Conservation (phyloP, 2,329 filamentous ascomycete species). For the Rasamsonia emersonii region DNA sequence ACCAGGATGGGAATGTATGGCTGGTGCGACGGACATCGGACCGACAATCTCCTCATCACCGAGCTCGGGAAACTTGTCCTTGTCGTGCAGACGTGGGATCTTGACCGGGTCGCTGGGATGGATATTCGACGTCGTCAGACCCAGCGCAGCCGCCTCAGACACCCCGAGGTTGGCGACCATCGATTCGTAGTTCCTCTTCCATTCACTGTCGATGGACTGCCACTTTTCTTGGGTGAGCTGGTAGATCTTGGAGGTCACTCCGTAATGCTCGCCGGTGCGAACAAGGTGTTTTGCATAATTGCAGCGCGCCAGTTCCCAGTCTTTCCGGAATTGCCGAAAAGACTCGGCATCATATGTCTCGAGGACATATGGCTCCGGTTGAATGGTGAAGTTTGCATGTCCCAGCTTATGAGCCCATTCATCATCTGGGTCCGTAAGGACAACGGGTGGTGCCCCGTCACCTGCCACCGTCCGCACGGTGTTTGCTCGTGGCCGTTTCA, state of each 20-base stretch:
- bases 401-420: conserved; percentile 79
- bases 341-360: conserved; percentile 51
- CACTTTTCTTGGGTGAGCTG: conserved; percentile 81
- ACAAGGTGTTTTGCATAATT: conserved; percentile 87
- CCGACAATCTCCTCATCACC: conserved; percentile 91
- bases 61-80: conserved; percentile 78
- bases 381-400: conserved; percentile 87
- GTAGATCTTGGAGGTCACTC: conserved; percentile 81
- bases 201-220: conserved; percentile 66
- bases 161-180: conserved; percentile 46
- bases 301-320: conserved; percentile 74
- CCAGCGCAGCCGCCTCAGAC: conserved; percentile 27
- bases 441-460: conserved; percentile 46
- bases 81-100: conserved; percentile 35
- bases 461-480: conserved; percentile 35
- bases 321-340: conserved; percentile 58
- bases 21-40: conserved; percentile 60
- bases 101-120: conserved; percentile 43
- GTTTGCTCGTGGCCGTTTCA: conserved; percentile 45
- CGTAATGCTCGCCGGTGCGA: conserved; percentile 83
- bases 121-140: conserved; percentile 28
- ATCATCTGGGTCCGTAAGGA: conserved; percentile 59
- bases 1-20: conserved; percentile 35
- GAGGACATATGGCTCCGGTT: conserved; percentile 70
- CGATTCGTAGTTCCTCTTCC: conserved; percentile 62